Conservation (phyloP, 2,329 filamentous ascomycete genomes). For the Elsinoe fawcettii region DNA sequence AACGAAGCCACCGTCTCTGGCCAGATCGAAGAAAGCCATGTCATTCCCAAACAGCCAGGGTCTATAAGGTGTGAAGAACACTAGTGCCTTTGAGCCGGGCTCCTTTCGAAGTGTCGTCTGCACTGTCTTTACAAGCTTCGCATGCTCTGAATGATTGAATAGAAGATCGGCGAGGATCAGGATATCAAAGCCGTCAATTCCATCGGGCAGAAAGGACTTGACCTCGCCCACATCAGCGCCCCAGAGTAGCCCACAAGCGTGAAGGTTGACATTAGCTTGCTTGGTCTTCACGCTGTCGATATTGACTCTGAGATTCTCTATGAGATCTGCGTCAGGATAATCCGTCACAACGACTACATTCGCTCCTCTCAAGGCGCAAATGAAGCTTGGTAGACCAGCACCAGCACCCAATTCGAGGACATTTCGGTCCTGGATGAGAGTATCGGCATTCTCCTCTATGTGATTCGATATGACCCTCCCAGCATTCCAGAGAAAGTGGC, state of each 20-base stretch:
- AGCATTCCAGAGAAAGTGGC: constrained; percentile 87
- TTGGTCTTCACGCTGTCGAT: constrained; percentile 50
- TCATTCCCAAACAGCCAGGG: constrained; percentile 85
- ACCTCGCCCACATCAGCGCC: constrained; percentile 57
- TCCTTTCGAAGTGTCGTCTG: constrained; percentile 54
- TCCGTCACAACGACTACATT: constrained; percentile 67
- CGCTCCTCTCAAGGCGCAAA: constrained; percentile 67
- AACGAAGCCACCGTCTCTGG: constrained; percentile 59
- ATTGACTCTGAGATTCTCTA: constrained; percentile 72
- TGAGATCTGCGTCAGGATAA: constrained; percentile 77
- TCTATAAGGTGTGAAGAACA: constrained; percentile 91
- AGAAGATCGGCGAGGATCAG: constrained; percentile 81
- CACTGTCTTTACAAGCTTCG: constrained; percentile 66
- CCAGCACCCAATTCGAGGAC: constrained; percentile 86
- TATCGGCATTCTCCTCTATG: constrained; percentile 59
- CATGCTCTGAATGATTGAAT: constrained; percentile 85
- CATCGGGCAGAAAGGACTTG: constrained; percentile 45
- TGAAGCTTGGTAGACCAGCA: constrained; percentile 66
- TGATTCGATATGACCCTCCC: constrained; percentile 69
- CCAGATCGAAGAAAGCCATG: constrained; percentile 75
- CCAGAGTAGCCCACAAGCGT: constrained; percentile 68
- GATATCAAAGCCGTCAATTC: constrained; percentile 57
- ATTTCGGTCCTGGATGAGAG: constrained; percentile 57
- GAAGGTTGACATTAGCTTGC: constrained; percentile 30
- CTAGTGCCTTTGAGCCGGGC: constrained; percentile 57